phyloP scores from a whole-genome alignment of 768 basidiomycete genomes.

The Dentipellis sp. region DNA sequence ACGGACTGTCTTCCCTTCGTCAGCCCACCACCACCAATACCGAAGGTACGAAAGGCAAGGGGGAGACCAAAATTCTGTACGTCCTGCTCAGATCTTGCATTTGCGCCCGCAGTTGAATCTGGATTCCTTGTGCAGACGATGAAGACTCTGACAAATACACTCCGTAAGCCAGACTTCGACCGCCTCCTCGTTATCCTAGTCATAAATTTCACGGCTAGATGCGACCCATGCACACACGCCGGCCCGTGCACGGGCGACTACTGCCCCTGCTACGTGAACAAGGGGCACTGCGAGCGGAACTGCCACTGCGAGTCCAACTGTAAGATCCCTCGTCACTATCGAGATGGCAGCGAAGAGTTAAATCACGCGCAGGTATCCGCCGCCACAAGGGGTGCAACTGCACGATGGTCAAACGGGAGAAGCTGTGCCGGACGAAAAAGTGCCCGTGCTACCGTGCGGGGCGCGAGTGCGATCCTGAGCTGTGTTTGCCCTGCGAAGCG shows the following conservation, averaged over 20 bases:
- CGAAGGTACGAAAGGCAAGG: neutral
- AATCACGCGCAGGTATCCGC: neutral
- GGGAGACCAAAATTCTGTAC: neutral
- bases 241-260: conserved; percentile 29
- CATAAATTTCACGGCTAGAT: neutral
- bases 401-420: neutral
- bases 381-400: neutral
- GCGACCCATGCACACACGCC: neutral
- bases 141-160: neutral
- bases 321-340: neutral
- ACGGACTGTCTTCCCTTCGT: neutral
- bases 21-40: neutral
- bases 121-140: neutral
- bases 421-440: neutral
- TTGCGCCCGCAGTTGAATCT: too few species aligned
- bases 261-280: conserved; percentile 39
- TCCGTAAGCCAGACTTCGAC: neutral
- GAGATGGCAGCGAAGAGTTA: neutral
- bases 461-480: neutral
- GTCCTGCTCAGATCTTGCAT: neutral
- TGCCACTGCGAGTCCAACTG: conserved; percentile 33
- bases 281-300: conserved; percentile 39
- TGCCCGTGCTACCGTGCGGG: neutral
- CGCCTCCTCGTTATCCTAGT: neutral
- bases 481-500: neutral